Base-by-base conservation (phyloP, 805 yeast species). In the Helenozyma baotianmanensis region DNA sequence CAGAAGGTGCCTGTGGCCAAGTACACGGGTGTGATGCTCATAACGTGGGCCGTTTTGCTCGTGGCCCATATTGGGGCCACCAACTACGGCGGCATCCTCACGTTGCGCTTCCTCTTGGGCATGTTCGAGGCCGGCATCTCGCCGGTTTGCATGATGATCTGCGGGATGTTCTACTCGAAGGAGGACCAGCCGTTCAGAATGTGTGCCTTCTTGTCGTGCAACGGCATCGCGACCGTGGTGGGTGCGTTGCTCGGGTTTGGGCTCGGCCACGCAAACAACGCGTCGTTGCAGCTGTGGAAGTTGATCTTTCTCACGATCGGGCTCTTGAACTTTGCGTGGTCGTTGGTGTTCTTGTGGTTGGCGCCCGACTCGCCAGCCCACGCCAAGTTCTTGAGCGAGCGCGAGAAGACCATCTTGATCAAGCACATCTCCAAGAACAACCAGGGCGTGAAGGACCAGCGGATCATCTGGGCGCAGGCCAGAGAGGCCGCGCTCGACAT, bases 51-150 rank as follows among this genome's bases (percentile, higher is more conserved):
- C 2, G 32, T 48, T 11, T 27, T 54, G 9, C 43, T 51, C 25
- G 35, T 46, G 17, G 53, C 42, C 8, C 56, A 51, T 35, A 47
- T 56, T 21, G 67, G 61, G 9, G 57, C 60, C 27, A 59, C 40
- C 13, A 59, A 50, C 39, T 64, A 59, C 36, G 61, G 53, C 3
- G 58, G 64, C 6, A 39, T 62, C 18, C 42, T 60, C 23, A 60
- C 56, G 6, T 45, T 60, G 12, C 40, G 69, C 26, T 60, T 61
- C 32, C 25, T 64, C 7, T 48, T 64, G 29, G 66, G 64, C 23
- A 41, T 52, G 13, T 48, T 58, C 30, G 69, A 63, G 41, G 62
- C 66, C 8, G 53, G 60, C 14, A 53, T 60, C 25, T 46, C 57
- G 7, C 61, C 72, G 12, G 35, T 54, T 17, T 60, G 56, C 35